phyloP scores from a whole-genome alignment of 305 asterid genomes.

The Fraxinus dipetala region DNA sequence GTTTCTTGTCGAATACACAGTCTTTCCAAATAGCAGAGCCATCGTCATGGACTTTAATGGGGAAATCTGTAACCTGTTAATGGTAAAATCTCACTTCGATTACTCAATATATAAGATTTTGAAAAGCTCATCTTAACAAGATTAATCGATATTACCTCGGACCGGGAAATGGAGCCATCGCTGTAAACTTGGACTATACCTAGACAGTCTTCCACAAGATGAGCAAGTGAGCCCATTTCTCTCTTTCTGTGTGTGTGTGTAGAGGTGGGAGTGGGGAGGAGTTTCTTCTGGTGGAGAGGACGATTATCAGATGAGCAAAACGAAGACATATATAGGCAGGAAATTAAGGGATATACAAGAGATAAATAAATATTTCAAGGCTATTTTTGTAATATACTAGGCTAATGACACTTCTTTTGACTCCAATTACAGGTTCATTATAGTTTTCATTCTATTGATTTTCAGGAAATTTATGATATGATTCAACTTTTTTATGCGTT shows the following conservation, averaged over 20 bases:
- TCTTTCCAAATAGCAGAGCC: conserved; percentile 64
- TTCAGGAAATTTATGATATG: too few relatives aligned
- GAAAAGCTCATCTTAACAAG: neutral
- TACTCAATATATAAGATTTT: neutral
- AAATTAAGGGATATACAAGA: neutral
- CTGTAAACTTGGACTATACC: conserved; percentile 54
- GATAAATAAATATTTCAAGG: neutral
- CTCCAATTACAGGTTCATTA: too few relatives aligned
- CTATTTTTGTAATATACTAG: neutral
- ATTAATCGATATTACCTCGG: conserved; percentile 5
- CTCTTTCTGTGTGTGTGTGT: neutral
- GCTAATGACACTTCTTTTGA: too few relatives aligned
- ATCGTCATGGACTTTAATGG: conserved; percentile 41
- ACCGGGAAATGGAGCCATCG: conserved; percentile 55
- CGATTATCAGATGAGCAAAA: neutral
- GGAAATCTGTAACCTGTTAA: conserved; percentile 20
- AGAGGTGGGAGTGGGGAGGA: neutral
- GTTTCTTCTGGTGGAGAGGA: neutral
- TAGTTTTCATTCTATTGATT: too few relatives aligned
- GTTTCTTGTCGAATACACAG: conserved; percentile 30
- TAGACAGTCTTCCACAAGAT: conserved; percentile 47
- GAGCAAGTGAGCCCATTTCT: conserved; percentile 53
- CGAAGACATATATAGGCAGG: conserved; percentile 25
- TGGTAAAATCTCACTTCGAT: neutral
- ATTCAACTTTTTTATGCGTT: too few relatives aligned